A percentile compares a stretch with the other conserved stretches of the same genome.
These are phyloP conservation scores for Abrus precatorius DNA, from an alignment of 306 rosid genomes.

Conservation along the genomic window DNA sequence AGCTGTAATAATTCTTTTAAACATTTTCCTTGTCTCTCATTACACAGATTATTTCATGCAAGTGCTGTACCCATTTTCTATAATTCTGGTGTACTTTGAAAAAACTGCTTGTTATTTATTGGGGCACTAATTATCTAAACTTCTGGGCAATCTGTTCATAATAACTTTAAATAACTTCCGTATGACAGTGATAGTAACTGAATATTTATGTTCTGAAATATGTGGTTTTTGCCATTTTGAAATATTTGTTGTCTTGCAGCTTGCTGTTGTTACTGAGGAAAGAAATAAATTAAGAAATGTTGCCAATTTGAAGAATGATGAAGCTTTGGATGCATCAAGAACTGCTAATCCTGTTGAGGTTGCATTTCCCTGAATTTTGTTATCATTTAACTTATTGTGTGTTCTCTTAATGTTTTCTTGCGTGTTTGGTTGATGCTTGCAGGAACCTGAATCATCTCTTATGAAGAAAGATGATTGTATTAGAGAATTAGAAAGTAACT, in stretches of 20 bases:
- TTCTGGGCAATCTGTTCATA: conserved; percentile 13
- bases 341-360: conserved; percentile 69
- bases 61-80: neutral
- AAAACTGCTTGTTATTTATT: conserved; percentile 7
- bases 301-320: conserved; percentile 60
- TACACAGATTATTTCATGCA: conserved; percentile 23
- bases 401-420: conserved; percentile 37
- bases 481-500: conserved; percentile 70
- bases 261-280: conserved; percentile 79
- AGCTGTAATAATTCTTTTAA: conserved; percentile 19
- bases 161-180: conserved; percentile 26
- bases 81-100: conserved; percentile 32
- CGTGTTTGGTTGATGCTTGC: conserved; percentile 54
- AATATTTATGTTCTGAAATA: conserved; percentile 15
- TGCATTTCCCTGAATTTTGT: conserved; percentile 22
- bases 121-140: conserved; percentile 1
- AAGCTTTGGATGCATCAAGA: conserved; percentile 57
- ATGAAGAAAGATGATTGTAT: conserved; percentile 70
- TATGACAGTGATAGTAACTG: conserved; percentile 33
- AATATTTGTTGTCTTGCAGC: conserved; percentile 64
- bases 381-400: conserved; percentile 37
- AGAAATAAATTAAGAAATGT: conserved; percentile 72
- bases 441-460: conserved; percentile 83
- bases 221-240: conserved; percentile 19
- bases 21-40: conserved; percentile 13